These are phyloP conservation scores for Lyophyllum semitale DNA, from an alignment of 768 basidiomycete species.

Conservation along the genomic window DNA sequence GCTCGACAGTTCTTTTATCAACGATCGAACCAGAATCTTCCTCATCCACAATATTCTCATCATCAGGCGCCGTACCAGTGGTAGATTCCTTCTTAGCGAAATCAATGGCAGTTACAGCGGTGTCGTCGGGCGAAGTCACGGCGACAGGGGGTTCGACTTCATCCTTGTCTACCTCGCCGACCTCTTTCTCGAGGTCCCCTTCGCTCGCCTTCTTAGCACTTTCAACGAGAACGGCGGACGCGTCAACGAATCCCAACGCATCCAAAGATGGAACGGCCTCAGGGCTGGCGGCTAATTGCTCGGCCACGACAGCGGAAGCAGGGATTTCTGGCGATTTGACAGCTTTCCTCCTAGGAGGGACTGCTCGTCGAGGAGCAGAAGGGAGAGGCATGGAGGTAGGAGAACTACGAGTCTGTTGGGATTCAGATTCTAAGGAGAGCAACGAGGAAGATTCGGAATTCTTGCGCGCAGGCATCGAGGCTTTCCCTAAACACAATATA, in stretches of 20 bases:
- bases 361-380: constrained; percentile 70
- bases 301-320: constrained; percentile 12
- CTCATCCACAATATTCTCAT: neutral
- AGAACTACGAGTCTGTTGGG: constrained; percentile 40
- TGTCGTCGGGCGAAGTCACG: neutral
- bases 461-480: constrained; percentile 20
- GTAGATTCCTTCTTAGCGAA: neutral
- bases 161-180: constrained; percentile 10
- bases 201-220: constrained; percentile 4
- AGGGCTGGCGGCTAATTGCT: constrained; percentile 9
- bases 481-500: constrained; percentile 4
- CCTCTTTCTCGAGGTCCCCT: constrained; percentile 19
- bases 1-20: neutral
- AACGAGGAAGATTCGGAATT: constrained; percentile 26
- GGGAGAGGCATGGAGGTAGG: constrained; percentile 70
- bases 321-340: constrained; percentile 44
- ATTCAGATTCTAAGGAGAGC: constrained; percentile 26
- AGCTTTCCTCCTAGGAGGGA: constrained; percentile 70
- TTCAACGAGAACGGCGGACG: constrained; percentile 19
- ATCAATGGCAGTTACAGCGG: neutral
- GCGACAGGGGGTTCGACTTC: neutral
- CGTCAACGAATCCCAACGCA: neutral
- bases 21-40: constrained; percentile 2
- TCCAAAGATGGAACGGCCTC: constrained; percentile 4
- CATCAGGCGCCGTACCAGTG: neutral